phyloP scores from a whole-genome alignment of 1,139 yeast species.

The Pichia sp. region DNA sequence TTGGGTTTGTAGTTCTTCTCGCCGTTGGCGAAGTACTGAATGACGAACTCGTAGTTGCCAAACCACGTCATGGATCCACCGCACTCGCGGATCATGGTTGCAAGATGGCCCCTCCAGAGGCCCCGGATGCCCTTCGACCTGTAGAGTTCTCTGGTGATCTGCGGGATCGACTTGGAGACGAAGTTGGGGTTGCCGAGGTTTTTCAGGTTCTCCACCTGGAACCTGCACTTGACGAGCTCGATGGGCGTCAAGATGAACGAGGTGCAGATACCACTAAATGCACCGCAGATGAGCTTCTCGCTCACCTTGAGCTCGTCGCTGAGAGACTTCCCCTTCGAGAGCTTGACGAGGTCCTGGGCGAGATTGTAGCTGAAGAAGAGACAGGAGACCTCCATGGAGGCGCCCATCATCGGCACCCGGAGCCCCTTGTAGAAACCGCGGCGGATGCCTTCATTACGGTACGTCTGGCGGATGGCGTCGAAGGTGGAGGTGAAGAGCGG shows the following conservation, averaged over 20 bases:
- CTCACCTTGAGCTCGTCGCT: slow-evolving; percentile 20
- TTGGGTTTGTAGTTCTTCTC: slow-evolving; percentile 32
- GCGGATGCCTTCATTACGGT: slow-evolving; percentile 59
- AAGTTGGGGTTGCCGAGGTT: slow-evolving; percentile 17
- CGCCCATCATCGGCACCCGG: slow-evolving; percentile 79
- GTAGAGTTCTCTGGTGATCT: slow-evolving; percentile 43
- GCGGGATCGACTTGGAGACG: slow-evolving; percentile 18
- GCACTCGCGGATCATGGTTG: slow-evolving; percentile 80
- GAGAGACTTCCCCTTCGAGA: slow-evolving; percentile 18
- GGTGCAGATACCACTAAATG: slow-evolving; percentile 76
- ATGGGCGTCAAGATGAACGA: slow-evolving; percentile 86
- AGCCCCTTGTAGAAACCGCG: slow-evolving; percentile 64
- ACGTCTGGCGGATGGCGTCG: slow-evolving; percentile 60
- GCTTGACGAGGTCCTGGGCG: slow-evolving; percentile 37
- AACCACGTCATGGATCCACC: slow-evolving; percentile 95
- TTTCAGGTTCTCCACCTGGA: slow-evolving; percentile 68
- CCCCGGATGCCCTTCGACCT: slow-evolving; percentile 54
- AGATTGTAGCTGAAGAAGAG: slow-evolving; percentile 60
- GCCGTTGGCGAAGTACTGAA: slow-evolving; percentile 36
- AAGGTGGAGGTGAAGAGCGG: slow-evolving; percentile 50
- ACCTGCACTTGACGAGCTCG: slow-evolving; percentile 79
- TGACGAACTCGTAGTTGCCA: slow-evolving; percentile 71
- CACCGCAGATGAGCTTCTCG: slow-evolving; percentile 57
- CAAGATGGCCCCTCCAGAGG: slow-evolving; percentile 80
- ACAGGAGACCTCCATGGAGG: slow-evolving; percentile 79